These are phyloP conservation scores for Leptodermis oblonga DNA, from an alignment of 257 asterid species.

Conservation along the genomic window DNA sequence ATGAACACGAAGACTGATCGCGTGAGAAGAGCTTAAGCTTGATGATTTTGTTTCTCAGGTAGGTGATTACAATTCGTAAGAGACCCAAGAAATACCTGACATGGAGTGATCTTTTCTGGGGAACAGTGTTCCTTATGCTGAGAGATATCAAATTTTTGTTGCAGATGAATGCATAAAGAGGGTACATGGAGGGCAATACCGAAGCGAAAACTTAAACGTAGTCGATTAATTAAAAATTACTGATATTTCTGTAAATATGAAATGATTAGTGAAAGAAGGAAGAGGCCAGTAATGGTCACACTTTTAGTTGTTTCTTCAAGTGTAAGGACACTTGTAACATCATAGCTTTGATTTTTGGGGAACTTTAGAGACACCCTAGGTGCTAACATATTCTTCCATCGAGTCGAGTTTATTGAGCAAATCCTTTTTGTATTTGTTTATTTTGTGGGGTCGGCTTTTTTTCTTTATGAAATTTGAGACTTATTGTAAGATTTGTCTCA, in stretches of 20 bases:
- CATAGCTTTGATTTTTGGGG: not conserved
- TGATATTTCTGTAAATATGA: slow-evolving; percentile 13
- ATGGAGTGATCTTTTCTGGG: not conserved
- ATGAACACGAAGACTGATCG: slow-evolving; percentile 56
- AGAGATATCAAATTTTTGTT: not conserved
- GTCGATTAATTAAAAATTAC: slow-evolving; percentile 11
- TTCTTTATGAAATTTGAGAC: no score
- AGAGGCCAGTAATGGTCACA: no score
- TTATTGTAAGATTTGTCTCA: no score
- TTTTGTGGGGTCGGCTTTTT: no score
- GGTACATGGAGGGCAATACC: slow-evolving; percentile 10
- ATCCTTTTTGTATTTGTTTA: no score
- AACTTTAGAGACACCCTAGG: no score
- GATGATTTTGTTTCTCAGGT: slow-evolving; percentile 3
- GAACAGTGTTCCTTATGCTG: not conserved
- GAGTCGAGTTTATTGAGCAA: no score
- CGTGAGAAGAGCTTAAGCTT: slow-evolving; percentile 1
- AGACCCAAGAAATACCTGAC: not conserved
- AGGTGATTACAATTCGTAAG: slow-evolving; percentile 4
- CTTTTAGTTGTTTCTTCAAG: not conserved
- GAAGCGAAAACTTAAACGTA: slow-evolving; percentile 8
- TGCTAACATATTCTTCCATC: no score
- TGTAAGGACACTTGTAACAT: not conserved
- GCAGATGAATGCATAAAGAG: slow-evolving; percentile 35
- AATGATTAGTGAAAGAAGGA: not conserved